Evolutionary conservation across 768 basidiomycete species (phyloP), one percentile per base, ranked within the genome.

Genomic region (Hysterangium stoloniferum): DNA sequence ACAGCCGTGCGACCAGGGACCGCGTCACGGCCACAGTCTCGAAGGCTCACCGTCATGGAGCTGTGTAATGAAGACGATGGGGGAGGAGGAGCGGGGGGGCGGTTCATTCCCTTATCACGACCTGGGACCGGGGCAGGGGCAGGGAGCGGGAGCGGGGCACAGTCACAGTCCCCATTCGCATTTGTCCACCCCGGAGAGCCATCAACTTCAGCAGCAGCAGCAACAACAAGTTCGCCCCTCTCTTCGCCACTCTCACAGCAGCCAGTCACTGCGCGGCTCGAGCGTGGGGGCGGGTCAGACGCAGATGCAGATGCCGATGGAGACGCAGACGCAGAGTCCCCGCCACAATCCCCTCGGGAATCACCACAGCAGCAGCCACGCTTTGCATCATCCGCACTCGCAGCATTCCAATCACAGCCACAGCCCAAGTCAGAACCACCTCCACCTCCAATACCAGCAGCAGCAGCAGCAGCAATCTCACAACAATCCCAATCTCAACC

Each of bases 1-100:
- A 72, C 73, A 37, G 80, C 83, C 71, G 82, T 83, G 49, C 83
- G 84, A 67, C n/a, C n/a, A n/a, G 86, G 79, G 20, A 62, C 74
- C 56, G 84, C 86, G 57, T 86, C 83, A 60, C 74, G 86, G 59
- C 86, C 86, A 56, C 80, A 84, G 61, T 85, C 82, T 69, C 76
- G 86, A 59, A 70, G 86, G 54, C 79, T 89, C 76, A 75, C 82
- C 66, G 82, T 89, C 76, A 77, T 88, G 84, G 86, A 89, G 58
- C 82, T 89, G 75, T 87, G 86, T 77, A 86, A 88, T 76, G 84
- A 84, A 71, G 63, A 71, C 63, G 67, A 67, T 67, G 65, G 66
- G 64, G 65, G 70, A 68, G 61, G 65, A 57, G 61, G 68, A 65
- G 48, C 68, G 67, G 72, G 48, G n/a, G 22, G 17, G 28, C 34